phyloP scores from a whole-genome alignment of 225 moss, liverwort and hornwort species.

The Bryoerythrophyllum caledonicum region DNA sequence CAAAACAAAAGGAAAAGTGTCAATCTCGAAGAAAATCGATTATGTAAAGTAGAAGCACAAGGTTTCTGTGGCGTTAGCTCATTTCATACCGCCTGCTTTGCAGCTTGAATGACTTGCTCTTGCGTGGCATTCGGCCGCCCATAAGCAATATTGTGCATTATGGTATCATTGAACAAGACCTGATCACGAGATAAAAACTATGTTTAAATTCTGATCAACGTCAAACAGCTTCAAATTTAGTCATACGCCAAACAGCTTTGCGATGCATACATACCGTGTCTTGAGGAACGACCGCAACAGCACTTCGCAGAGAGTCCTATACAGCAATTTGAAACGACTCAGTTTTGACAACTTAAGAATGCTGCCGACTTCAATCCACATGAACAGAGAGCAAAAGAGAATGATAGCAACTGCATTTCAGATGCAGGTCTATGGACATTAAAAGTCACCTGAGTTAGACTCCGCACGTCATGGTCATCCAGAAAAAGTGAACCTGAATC shows the following conservation, averaged over 20 bases:
- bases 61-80: not conserved
- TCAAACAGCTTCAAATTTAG: conserved; percentile 16
- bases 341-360: conserved; percentile 20
- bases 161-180: conserved; percentile 96
- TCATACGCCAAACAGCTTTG: conserved; percentile 2
- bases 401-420: not conserved
- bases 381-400: conserved; percentile 1
- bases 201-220: conserved; percentile 6
- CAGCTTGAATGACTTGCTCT: conserved; percentile 92
- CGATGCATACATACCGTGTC: conserved; percentile 73
- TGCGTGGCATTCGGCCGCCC: conserved; percentile 85
- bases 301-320: conserved; percentile 82
- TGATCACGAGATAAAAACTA: conserved; percentile 27
- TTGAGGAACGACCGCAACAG: conserved; percentile 94
- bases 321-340: conserved; percentile 37
- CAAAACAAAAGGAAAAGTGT: not conserved
- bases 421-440: conserved; percentile 11
- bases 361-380: conserved; percentile 5
- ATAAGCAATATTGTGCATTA: conserved; percentile 86
- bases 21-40: conserved; percentile 1
- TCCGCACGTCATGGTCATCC: conserved; percentile 79
- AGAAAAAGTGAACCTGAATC: conserved; percentile 67
- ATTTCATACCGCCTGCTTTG: conserved; percentile 74
- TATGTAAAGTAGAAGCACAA: not conserved
- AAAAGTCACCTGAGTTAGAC: conserved; percentile 68